These are phyloP conservation scores for Acacia confusa DNA, from an alignment of 306 rosid species.

Conservation along the genomic window DNA sequence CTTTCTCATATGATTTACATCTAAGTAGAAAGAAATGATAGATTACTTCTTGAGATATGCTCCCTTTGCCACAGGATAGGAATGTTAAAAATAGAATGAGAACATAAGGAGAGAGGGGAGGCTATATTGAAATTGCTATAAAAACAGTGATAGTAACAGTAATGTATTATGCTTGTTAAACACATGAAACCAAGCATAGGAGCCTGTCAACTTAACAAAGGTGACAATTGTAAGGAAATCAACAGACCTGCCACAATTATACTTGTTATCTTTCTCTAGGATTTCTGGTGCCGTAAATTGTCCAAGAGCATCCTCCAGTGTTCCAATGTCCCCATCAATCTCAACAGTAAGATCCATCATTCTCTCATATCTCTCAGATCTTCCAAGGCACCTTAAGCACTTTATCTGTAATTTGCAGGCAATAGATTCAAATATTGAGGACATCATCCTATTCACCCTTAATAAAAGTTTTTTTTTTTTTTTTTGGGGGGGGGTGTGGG, in stretches of 20 bases:
- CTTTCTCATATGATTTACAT: constrained; percentile 78
- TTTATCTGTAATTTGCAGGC: constrained; percentile 57
- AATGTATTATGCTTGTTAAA: not conserved
- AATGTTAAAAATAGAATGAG: not conserved
- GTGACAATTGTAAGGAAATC: constrained; percentile 4
- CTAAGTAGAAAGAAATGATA: constrained; percentile 35
- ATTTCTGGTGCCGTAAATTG: constrained; percentile 78
- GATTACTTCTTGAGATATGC: constrained; percentile 5
- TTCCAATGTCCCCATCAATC: constrained; percentile 78
- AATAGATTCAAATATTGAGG: constrained; percentile 28
- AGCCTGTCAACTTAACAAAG: not conserved
- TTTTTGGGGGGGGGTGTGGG: not conserved
- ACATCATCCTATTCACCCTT: not conserved
- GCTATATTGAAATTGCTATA: not conserved
- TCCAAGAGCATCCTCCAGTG: constrained; percentile 83
- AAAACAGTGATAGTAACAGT: not conserved
- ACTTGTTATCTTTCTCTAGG: constrained; percentile 71
- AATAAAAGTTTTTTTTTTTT: not conserved
- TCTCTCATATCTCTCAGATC: constrained; percentile 67
- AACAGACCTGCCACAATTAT: constrained; percentile 69
- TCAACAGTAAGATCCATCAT: constrained; percentile 91
- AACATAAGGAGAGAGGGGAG: not conserved
- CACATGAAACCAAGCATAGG: not conserved
- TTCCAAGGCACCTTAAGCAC: constrained; percentile 73
- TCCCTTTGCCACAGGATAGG: not conserved